phyloP scores from a whole-genome alignment of 2,329 filamentous ascomycete genomes.

The Metarhizium anisopliae region DNA sequence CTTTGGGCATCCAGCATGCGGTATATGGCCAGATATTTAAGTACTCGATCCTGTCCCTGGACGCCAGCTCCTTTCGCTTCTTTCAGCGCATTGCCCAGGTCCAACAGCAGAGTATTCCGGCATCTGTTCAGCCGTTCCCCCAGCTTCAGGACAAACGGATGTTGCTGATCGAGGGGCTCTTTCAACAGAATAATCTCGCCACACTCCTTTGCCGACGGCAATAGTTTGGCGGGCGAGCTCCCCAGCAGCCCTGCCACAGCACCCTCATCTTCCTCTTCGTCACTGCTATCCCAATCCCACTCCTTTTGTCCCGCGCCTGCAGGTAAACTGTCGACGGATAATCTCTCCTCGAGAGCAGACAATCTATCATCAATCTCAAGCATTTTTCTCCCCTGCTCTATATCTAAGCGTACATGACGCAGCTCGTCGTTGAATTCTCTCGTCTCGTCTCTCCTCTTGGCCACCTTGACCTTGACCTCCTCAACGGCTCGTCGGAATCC shows the following conservation, averaged over 20 bases:
- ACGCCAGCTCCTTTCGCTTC: constrained; percentile 34
- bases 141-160: constrained; percentile 41
- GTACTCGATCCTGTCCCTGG: constrained; percentile 33
- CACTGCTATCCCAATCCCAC: constrained; percentile 24
- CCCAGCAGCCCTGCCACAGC: constrained; percentile 26
- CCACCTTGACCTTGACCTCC: constrained; percentile 59
- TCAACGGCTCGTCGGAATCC: constrained; percentile 79
- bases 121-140: constrained; percentile 44
- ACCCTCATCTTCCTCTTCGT: constrained; percentile 32
- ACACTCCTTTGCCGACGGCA: constrained; percentile 37
- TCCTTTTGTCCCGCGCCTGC: constrained; percentile 6
- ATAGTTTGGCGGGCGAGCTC: constrained; percentile 38
- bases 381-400: constrained; percentile 53
- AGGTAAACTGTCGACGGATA: constrained; percentile 43
- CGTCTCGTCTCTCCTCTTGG: constrained; percentile 54
- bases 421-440: constrained; percentile 56
- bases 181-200: constrained; percentile 32
- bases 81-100: constrained; percentile 41
- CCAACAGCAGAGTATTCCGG: constrained; percentile 47
- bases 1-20: constrained; percentile 40
- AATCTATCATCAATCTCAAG: constrained; percentile 59
- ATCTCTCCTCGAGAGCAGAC: constrained; percentile 50
- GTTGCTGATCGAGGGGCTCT: constrained; percentile 34
- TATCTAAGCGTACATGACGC: constrained; percentile 49
- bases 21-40: constrained; percentile 47